Evolutionary conservation across 257 asterid species (phyloP).

Genomic region (Mitragyna speciosa): DNA sequence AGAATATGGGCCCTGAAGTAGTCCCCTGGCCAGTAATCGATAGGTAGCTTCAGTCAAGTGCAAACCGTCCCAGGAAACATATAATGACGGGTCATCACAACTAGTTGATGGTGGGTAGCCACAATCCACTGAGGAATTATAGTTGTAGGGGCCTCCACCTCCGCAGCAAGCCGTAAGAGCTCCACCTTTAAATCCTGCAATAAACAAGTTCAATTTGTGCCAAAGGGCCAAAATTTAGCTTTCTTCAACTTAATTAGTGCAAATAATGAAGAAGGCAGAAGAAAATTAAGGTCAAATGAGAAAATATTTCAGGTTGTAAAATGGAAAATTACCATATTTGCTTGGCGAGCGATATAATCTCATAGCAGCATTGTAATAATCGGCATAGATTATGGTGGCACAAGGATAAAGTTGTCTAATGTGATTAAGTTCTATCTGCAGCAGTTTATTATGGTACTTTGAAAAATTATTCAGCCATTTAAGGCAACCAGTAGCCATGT

Average conservation of each 20-base stretch:
- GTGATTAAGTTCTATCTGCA: conserved; percentile 24
- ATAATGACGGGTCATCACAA: conserved; percentile 41
- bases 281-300: background rate
- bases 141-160: conserved; percentile 45
- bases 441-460: conserved; percentile 29
- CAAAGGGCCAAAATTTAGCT: background rate
- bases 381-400: conserved; percentile 39
- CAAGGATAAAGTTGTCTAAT: conserved; percentile 25
- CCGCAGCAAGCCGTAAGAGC: conserved; percentile 53
- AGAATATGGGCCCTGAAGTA: conserved; percentile 40
- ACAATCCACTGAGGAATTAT: conserved; percentile 19
- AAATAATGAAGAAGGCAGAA: background rate
- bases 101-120: conserved; percentile 23
- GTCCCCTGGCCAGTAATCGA: conserved; percentile 27
- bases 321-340: conserved; percentile 17
- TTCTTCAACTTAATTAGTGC: background rate
- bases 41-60: conserved; percentile 51
- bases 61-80: conserved; percentile 47
- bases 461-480: conserved; percentile 34
- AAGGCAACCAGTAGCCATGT: conserved; percentile 35
- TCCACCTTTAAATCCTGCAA: conserved; percentile 39
- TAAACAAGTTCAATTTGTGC: background rate
- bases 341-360: conserved; percentile 18
- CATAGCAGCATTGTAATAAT: conserved; percentile 43
- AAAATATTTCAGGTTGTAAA: background rate